Evolutionary conservation across 2,329 filamentous ascomycete species (phyloP).

Genomic region (Beauveria sp.): DNA sequence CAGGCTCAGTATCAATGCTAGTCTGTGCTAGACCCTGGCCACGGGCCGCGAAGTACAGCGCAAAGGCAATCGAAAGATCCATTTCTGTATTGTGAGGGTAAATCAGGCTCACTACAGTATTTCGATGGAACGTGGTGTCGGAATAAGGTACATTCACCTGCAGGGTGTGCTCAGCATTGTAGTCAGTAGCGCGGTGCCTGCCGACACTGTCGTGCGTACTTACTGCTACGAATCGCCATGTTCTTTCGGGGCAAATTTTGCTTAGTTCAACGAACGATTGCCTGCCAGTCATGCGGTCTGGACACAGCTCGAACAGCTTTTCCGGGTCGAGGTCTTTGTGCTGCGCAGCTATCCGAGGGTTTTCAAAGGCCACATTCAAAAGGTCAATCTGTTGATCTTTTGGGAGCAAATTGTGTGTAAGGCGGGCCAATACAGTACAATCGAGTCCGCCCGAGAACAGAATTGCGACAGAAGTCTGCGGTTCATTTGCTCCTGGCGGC

Average conservation of each 20-base stretch:
- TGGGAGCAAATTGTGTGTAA: constrained; percentile 71
- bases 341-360: constrained; percentile 64
- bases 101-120: constrained; percentile 68
- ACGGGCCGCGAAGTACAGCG: constrained; percentile 89
- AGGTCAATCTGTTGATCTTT: constrained; percentile 67
- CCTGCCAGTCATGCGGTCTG: constrained; percentile 81
- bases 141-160: constrained; percentile 74
- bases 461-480: constrained; percentile 58
- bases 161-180: constrained; percentile 6
- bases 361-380: constrained; percentile 95
- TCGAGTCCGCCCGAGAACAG: constrained; percentile 94
- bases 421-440: constrained; percentile 77
- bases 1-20: constrained; percentile 17
- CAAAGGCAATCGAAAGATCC: constrained; percentile 90
- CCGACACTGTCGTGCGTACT: constrained; percentile 17
- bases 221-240: constrained; percentile 76
- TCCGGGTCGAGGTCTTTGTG: constrained; percentile 28
- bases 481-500: constrained; percentile 33
- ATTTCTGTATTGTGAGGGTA: constrained; percentile 95
- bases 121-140: constrained; percentile 62
- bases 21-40: constrained; percentile 50
- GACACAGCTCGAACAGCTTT: constrained; percentile 69
- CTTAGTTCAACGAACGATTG: constrained; percentile 70
- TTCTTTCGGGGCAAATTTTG: constrained; percentile 57
- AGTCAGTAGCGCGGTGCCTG: background rate